Evolutionary conservation across 768 basidiomycete species (phyloP), one percentile per base, ranked within the genome.

Genomic region (Macrolepiota dolichaula): DNA sequence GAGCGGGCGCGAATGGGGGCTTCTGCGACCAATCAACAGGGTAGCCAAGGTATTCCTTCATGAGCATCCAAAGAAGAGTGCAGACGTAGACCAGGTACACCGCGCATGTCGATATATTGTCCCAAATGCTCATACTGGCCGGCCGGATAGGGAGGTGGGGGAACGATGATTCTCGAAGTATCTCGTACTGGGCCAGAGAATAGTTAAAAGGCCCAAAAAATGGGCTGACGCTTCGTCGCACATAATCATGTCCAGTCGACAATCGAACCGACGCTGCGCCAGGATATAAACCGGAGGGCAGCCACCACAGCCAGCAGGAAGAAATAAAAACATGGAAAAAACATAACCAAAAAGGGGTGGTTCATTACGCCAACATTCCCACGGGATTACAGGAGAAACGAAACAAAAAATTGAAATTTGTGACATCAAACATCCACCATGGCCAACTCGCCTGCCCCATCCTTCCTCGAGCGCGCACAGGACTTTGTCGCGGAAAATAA

Each of bases 401-500:
- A 42, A 55, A 55, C 42, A 29, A 53, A 61, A 60, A 53, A 27
- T 38, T 61, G 52, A 55, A 61, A 60, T 54, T 55, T 61, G 19
- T 49, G 42, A 61, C 53, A 47, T 60, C 59, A 25, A 42, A 61
- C 54, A 19, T 58, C 47, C 51, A 40, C 52, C 65, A 62, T 64
- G 49, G 57, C 65, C 32, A 66, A 67, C 47, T 54, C 61, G 36
- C 38, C 69, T 24, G 36, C 69, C 13, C 65, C 68, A 32, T 59
- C 63, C 24, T 32, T 86, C 71, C 66, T 87, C 59, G 87, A 89
- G 66, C 87, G 89, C 68, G 76, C 88, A 12, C 85, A 87, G 47
- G 73, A 77, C 67, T 88, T 91, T 68, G 80, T 93, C 64, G 78
- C 84, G 0, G 91, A 94, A 67, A 85, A 96, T 77, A 92, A 85